Evolutionary conservation across 2,329 filamentous ascomycete species (phyloP).

Genomic region (Talaromyces sp.): DNA sequence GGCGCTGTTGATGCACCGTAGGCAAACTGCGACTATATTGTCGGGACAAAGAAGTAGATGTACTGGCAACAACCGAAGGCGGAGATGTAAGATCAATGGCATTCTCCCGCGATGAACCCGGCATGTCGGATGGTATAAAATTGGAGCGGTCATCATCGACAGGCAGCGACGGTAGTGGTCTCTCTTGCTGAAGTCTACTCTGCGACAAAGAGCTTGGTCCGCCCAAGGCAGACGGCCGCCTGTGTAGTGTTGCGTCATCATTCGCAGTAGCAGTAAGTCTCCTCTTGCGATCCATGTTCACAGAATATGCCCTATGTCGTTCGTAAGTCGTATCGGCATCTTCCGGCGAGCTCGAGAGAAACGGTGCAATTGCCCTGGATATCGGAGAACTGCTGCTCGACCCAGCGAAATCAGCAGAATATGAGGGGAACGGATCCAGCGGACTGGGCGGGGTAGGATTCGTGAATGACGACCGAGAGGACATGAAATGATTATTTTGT

Average conservation of each 20-base stretch:
- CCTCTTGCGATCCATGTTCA: constrained; percentile 41
- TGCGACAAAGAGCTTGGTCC: constrained; percentile 22
- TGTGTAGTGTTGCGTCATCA: constrained; percentile 29
- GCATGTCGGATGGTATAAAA: constrained; percentile 14
- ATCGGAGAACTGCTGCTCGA: constrained; percentile 5
- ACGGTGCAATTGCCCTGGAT: constrained; percentile 7
- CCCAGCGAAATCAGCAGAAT: constrained; percentile 12
- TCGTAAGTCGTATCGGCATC: not conserved
- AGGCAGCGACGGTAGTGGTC: constrained; percentile 22
- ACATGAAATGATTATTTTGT: constrained; percentile 2
- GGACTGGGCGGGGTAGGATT: not conserved
- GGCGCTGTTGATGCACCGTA: constrained; percentile 11
- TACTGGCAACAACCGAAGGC: constrained; percentile 22
- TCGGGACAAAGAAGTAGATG: constrained; percentile 22
- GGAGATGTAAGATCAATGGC: constrained; percentile 37
- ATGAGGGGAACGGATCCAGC: not conserved
- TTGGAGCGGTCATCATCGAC: not conserved
- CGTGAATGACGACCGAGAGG: constrained; percentile 1
- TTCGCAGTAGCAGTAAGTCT: constrained; percentile 40
- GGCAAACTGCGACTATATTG: constrained; percentile 20
- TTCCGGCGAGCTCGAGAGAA: not conserved
- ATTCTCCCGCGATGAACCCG: constrained; percentile 34
- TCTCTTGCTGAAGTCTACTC: constrained; percentile 26
- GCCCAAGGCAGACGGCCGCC: constrained; percentile 21
- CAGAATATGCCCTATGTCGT: constrained; percentile 2